Conservation (phyloP, 495 filamentous ascomycete species). For the Talaromyces stipitatus region DNA sequence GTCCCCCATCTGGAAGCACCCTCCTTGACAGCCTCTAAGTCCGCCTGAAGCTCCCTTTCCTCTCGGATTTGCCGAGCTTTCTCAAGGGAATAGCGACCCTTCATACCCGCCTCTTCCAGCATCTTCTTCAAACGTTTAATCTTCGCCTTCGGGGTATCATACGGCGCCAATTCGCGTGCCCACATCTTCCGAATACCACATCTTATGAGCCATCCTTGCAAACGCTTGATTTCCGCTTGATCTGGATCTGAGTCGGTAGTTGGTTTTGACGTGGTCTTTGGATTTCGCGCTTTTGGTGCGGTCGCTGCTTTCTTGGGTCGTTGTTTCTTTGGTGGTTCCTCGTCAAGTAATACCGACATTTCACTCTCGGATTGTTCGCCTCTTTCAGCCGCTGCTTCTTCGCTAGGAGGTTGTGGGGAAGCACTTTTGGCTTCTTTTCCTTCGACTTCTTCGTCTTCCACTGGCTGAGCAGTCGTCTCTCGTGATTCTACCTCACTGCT, state of each 20-base stretch:
- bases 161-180: conserved; percentile 70
- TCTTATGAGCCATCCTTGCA: conserved; percentile 82
- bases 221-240: conserved; percentile 78
- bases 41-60: conserved; percentile 67
- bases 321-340: conserved; percentile 39
- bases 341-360: conserved; percentile 67
- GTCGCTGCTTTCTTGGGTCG: conserved; percentile 22
- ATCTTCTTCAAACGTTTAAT: conserved; percentile 72
- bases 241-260: conserved; percentile 52
- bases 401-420: conserved; percentile 11
- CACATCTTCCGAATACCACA: conserved; percentile 94
- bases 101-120: conserved; percentile 78
- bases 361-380: conserved; percentile 65
- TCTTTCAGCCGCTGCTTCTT: conserved; percentile 17
- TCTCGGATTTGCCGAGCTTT: conserved; percentile 84
- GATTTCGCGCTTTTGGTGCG: conserved; percentile 24
- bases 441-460: conserved; percentile 13
- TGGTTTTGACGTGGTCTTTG: conserved; percentile 27
- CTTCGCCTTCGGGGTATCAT: conserved; percentile 68
- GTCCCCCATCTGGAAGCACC: conserved; percentile 72
- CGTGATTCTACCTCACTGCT: conserved; percentile 14
- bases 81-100: conserved; percentile 72
- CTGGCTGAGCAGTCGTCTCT: conserved; percentile 6
- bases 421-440: conserved; percentile 11
- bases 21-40: conserved; percentile 74